Base-by-base conservation (phyloP, 169 alveolate species). In the Plasmodium blacklocki region DNA sequence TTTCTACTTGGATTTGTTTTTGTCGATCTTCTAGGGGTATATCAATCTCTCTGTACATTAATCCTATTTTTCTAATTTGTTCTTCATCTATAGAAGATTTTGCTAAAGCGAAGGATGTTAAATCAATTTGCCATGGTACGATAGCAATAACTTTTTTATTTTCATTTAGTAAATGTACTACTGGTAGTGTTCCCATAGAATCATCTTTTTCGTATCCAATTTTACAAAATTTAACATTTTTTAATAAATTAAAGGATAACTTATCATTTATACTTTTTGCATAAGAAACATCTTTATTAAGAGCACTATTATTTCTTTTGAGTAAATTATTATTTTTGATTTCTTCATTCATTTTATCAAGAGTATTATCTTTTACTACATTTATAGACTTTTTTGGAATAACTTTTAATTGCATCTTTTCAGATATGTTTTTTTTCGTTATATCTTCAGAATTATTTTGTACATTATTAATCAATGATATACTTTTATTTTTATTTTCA, bases 51-150 rank as follows among this genome's bases (percentile, higher is more conserved):
- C 58, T 70, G 32, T 32, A 67, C 85, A 68, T 47, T 23, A 66
- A 59, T 50, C 88, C 94, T 60, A 76, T 50, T 74, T 83, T 66
- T 43, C 70, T 70, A 39, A 83, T 62, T 47, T 73, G 66, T 43
- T 58, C 93, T 74, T 76, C 90, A 70, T 83, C 92, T 62, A 50
- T 63, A 72, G 74, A 88, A 26, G 88, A 94, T 88, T 68, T 94
- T 92, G 70, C 90, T 60, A 80, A 58, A 11, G 90, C 54, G 9
- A 80, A 80, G 7, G 90, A 80, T 11, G 90, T 68, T 68, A 80
- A 45, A 60, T 80, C 90, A 54, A 80, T 54, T 18, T 80, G 90
- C 90, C 90, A 80, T 32, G 90, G 90, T 4, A 80, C 90, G 23
- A 68, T 80, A 19, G 90, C 90, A 52, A 80, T 14, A 0, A 80